These are phyloP conservation scores for Beauveria australis DNA, from an alignment of 2,329 filamentous ascomycete genomes.

Conservation along the genomic window DNA sequence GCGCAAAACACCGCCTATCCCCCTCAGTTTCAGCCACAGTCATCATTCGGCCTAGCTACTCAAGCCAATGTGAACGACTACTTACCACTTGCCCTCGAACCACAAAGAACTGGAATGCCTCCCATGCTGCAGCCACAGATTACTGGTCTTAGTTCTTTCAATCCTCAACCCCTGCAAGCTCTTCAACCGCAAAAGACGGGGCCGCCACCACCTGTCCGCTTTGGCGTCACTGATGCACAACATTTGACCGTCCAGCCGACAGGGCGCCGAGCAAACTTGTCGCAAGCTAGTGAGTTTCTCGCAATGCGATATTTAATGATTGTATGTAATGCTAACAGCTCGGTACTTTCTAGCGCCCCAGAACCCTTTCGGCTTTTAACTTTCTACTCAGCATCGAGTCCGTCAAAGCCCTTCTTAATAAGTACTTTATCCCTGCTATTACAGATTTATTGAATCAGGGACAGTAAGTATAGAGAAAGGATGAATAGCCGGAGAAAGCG, in stretches of 20 bases:
- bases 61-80: slow-evolving; percentile 45
- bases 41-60: slow-evolving; percentile 38
- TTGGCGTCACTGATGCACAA: slow-evolving; percentile 70
- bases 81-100: slow-evolving; percentile 51
- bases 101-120: slow-evolving; percentile 46
- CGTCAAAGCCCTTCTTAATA: neutral
- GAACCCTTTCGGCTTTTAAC: slow-evolving; percentile 45
- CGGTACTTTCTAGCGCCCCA: slow-evolving; percentile 34
- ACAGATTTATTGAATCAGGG: neutral
- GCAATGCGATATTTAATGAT: neutral
- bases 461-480: neutral
- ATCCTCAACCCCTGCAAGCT: slow-evolving; percentile 36
- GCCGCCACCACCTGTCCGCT: slow-evolving; percentile 79
- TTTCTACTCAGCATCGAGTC: neutral
- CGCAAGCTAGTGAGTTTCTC: slow-evolving; percentile 77
- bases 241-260: slow-evolving; percentile 81
- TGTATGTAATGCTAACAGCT: neutral
- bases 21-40: slow-evolving; percentile 35
- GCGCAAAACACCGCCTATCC: slow-evolving; percentile 59
- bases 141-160: slow-evolving; percentile 44
- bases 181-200: slow-evolving; percentile 42
- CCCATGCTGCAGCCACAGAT: slow-evolving; percentile 39
- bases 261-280: slow-evolving; percentile 79
- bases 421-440: neutral
- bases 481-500: neutral